Percentiles rank a stretch among this genome's conserved stretches.
Evolutionary conservation across 139 green algal species (phyloP).

Genomic region (Coelastrella sp.): DNA sequence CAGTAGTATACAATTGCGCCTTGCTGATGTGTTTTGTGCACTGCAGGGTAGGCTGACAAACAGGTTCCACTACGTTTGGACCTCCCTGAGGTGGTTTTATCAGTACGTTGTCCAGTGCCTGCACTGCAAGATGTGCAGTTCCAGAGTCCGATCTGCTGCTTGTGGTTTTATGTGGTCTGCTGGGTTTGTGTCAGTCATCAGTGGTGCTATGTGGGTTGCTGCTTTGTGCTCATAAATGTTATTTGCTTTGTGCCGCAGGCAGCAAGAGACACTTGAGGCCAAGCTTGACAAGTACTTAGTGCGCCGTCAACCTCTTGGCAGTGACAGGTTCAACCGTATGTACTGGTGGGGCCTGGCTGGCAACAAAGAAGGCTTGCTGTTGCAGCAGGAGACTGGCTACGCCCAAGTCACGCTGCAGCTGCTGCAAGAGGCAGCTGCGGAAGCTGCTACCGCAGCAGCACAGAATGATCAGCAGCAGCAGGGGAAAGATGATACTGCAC

Average conservation of each 20-base stretch:
- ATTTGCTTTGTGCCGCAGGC: constrained; percentile 38
- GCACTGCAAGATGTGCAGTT: too few relatives aligned
- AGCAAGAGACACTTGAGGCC: constrained; percentile 62
- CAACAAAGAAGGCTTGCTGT: constrained; percentile 30
- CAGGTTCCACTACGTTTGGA: too few relatives aligned
- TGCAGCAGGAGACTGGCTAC: constrained; percentile 41
- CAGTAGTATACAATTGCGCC: too few relatives aligned
- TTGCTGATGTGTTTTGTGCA: too few relatives aligned
- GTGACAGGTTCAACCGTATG: constrained; percentile 71
- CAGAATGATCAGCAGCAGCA: not conserved
- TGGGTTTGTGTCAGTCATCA: not conserved
- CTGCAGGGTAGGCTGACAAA: too few relatives aligned
- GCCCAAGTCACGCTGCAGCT: constrained; percentile 1
- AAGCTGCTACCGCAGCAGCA: not conserved
- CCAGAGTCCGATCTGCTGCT: too few relatives aligned
- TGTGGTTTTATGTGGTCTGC: not conserved
- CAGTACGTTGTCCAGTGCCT: too few relatives aligned
- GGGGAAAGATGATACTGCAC: not conserved
- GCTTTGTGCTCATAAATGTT: not conserved
- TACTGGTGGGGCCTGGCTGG: constrained; percentile 71
- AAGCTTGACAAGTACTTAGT: constrained; percentile 54
- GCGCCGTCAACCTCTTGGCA: constrained; percentile 68
- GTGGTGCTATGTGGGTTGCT: not conserved
- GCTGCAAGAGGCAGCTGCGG: constrained; percentile 16
- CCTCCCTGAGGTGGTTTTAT: too few relatives aligned